phyloP scores from a whole-genome alignment of 1,284 basidiomycete species.

The Ceratobasidium theobromae region DNA sequence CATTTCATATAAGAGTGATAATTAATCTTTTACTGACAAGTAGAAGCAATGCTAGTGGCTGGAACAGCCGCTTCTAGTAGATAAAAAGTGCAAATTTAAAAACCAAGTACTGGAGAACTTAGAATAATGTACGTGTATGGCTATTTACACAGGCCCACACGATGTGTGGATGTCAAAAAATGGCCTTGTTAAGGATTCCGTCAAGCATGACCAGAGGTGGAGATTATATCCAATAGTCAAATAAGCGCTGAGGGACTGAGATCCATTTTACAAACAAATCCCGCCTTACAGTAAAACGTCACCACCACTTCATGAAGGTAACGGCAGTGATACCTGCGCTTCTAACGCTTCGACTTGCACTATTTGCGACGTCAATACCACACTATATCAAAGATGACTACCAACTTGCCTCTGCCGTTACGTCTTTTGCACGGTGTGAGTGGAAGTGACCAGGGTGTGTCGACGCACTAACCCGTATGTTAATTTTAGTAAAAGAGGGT shows the following conservation, averaged over 20 bases:
- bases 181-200: too few species aligned
- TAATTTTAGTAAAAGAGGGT: conserved; percentile 79
- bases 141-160: too few species aligned
- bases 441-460: conserved; percentile 37
- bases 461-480: conserved; percentile 13
- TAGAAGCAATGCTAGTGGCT: too few species aligned
- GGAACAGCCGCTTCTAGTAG: too few species aligned
- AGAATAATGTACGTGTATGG: too few species aligned
- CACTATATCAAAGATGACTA: conserved; percentile 50
- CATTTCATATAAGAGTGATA: too few species aligned
- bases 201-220: background rate
- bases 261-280: background rate
- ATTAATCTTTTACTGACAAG: too few species aligned
- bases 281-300: background rate
- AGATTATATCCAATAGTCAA: background rate
- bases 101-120: too few species aligned
- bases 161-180: too few species aligned
- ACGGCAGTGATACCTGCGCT: conserved; percentile 22
- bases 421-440: conserved; percentile 63
- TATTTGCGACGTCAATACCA: conserved; percentile 43
- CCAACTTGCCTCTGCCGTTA: conserved; percentile 80
- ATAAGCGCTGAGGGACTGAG: background rate
- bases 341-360: conserved; percentile 40
- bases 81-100: too few species aligned
- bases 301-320: conserved; percentile 25